Evolutionary conservation across 768 basidiomycete genomes (phyloP).

Genomic region (Coprinellus micaceus): DNA sequence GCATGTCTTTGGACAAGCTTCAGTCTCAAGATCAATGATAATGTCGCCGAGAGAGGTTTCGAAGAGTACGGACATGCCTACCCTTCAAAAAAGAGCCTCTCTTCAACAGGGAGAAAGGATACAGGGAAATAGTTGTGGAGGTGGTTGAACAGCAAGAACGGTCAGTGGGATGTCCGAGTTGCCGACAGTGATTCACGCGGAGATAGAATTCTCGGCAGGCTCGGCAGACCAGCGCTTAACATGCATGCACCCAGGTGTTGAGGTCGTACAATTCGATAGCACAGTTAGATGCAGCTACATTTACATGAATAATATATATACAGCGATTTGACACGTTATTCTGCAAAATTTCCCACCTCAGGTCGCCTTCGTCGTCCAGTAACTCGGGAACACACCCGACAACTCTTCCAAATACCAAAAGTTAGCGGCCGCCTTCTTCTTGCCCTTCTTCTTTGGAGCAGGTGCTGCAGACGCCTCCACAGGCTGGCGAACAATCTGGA

Average conservation of each 20-base stretch:
- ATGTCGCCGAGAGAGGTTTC: slow-evolving; percentile 97
- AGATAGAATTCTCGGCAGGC: not conserved
- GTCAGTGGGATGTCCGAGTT: not conserved
- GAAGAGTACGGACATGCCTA: slow-evolving; percentile 85
- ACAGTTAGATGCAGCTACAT: no score
- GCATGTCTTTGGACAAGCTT: slow-evolving; percentile 84
- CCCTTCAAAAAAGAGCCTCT: not conserved
- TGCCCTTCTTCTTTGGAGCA: slow-evolving; percentile 33
- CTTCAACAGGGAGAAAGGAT: not conserved
- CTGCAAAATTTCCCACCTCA: not conserved
- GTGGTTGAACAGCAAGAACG: not conserved
- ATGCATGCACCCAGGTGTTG: no score
- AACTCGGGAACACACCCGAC: slow-evolving; percentile 36
- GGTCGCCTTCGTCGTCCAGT: slow-evolving; percentile 23
- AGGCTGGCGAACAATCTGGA: slow-evolving; percentile 51
- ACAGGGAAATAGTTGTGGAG: not conserved
- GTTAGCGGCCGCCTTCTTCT: slow-evolving; percentile 27
- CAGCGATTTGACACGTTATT: no score
- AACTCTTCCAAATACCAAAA: slow-evolving; percentile 44
- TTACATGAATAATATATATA: no score
- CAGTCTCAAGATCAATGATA: slow-evolving; percentile 92
- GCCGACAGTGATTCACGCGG: not conserved
- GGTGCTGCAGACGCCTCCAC: slow-evolving; percentile 17
- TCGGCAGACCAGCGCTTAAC: no score
- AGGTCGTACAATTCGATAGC: no score